A percentile compares a stretch with the other conserved stretches of the same genome.
Evolutionary conservation across 352 stramenopile genomes (phyloP).

Genomic region (Phytopythium oedochilum): DNA sequence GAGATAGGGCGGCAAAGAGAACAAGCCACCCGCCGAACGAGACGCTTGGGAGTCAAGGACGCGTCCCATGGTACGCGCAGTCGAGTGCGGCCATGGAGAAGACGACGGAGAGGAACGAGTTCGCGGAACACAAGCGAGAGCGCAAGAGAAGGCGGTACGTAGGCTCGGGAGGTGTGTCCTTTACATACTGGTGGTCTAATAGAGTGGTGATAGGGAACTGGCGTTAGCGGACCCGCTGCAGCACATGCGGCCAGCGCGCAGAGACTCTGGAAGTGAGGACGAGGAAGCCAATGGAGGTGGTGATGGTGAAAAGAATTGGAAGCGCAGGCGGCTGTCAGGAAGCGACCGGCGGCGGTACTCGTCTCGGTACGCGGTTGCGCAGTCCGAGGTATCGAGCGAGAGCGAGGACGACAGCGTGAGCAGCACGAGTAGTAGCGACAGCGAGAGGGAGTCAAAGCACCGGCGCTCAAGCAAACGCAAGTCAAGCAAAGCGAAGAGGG

Average conservation of each 20-base stretch:
- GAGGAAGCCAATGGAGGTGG: background rate
- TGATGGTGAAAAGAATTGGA: background rate
- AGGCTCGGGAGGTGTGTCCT: background rate
- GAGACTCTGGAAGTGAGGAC: background rate
- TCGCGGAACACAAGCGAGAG: slow-evolving; percentile 19
- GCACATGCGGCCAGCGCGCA: slow-evolving; percentile 28
- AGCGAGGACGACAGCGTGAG: background rate
- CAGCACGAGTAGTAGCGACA: background rate
- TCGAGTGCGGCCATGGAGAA: background rate
- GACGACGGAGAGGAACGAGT: slow-evolving; percentile 7
- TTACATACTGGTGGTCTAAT: no score
- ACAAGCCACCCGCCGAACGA: slow-evolving; percentile 8
- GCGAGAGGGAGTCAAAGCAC: background rate
- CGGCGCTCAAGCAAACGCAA: background rate
- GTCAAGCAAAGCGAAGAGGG: background rate
- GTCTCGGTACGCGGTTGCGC: slow-evolving; percentile 9
- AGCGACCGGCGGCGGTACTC: slow-evolving; percentile 30
- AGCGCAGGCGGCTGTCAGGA: slow-evolving; percentile 11
- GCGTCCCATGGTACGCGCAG: slow-evolving; percentile 42
- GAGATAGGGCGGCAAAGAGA: background rate
- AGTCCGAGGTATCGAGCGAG: slow-evolving; percentile 4
- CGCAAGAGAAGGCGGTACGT: slow-evolving; percentile 35
- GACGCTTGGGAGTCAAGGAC: slow-evolving; percentile 24
- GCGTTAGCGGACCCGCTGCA: slow-evolving; percentile 27
- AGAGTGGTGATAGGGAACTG: slow-evolving; percentile 19